Base-by-base conservation (phyloP, 257 asterid genomes). In the Solanum clarkiae region DNA sequence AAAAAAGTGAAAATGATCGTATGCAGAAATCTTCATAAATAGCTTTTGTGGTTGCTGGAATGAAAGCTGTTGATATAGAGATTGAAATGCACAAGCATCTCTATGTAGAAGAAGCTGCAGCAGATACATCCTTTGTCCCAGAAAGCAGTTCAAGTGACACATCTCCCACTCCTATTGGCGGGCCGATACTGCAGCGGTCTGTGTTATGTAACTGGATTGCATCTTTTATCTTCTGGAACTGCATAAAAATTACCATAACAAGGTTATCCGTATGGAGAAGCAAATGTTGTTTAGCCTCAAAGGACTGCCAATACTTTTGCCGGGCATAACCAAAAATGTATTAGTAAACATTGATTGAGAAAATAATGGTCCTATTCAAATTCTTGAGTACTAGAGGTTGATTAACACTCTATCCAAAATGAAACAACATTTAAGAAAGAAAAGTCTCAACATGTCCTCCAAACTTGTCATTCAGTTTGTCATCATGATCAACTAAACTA, bases 181-280 rank as follows among this genome's bases (percentile, higher is more conserved):
- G 97, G 6, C 98, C 98, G n/a, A 94, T 91, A 91, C 98, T 95
- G 92, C 99, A 95, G 6, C 99, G 92, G 47, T 90, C 97, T 16
- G 97, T 92, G 90, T 92, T 95, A 80, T 95, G 99, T 54, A 89
- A 90, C 87, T 84, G 66, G n/a, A 95, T 92, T 18, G 99, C 95
- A 74, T 93, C 97, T 93, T 92, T 94, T 81, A 95, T 92, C 91
- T 92, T 95, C 94, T 93, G 97, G 84, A 95, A 95, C 99, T 95
- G 95, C 91, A 49, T 20, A 80, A 49, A 54, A 66, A 72, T 53
- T 45, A 71, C 24, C 83, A 10, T 14, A 18, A 15, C 2, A 69
- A 12, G 51, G 66, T 75, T 75, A 75, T 32, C 70, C 70, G 59
- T 10, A 7, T 1, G 14, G 69, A 60, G 22, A 53, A 29, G 54